These are phyloP conservation scores for Candida oleophila DNA, from an alignment of 805 yeast species.

Conservation along the genomic window DNA sequence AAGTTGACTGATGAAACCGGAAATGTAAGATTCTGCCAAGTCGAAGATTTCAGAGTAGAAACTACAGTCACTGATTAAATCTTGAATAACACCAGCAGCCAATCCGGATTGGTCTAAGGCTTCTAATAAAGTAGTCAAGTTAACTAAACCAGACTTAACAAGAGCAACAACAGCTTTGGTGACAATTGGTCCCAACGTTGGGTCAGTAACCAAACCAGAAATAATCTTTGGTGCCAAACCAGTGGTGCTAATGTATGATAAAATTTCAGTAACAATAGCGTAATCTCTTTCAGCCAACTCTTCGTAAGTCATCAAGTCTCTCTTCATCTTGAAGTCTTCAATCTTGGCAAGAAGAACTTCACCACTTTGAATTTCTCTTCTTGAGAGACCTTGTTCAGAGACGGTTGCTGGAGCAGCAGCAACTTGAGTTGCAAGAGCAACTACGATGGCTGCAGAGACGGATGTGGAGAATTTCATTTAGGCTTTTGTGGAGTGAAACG, in stretches of 20 bases:
- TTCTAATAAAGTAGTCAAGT: conserved; percentile 35
- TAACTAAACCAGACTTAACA: conserved; percentile 31
- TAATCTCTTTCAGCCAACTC: conserved; percentile 37
- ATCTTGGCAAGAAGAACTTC: conserved; percentile 27
- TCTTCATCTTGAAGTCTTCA: conserved; percentile 28
- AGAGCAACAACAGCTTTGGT: conserved; percentile 24
- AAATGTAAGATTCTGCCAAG: conserved; percentile 30
- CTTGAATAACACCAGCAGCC: conserved; percentile 34
- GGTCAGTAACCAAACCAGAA: conserved; percentile 30
- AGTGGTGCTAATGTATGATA: conserved; percentile 35
- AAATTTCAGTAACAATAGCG: conserved; percentile 40
- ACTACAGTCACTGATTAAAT: conserved; percentile 35
- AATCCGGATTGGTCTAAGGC: conserved; percentile 44
- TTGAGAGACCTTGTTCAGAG: conserved; percentile 12
- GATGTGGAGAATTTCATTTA: conserved; percentile 24
- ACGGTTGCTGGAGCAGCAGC: conserved; percentile 25
- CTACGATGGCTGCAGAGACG: conserved; percentile 16
- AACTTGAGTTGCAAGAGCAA: conserved; percentile 18
- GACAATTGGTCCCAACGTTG: conserved; percentile 28
- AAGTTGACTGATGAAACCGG: conserved; percentile 28
- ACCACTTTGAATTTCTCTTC: conserved; percentile 21
- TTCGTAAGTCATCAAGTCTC: conserved; percentile 18
- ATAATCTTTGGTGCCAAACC: conserved; percentile 36
- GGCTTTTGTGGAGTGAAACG: neutral
- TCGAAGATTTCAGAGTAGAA: conserved; percentile 40